Base-by-base conservation (phyloP, 192 early-diverging fungal species). In the Chytriomyces confervae region DNA sequence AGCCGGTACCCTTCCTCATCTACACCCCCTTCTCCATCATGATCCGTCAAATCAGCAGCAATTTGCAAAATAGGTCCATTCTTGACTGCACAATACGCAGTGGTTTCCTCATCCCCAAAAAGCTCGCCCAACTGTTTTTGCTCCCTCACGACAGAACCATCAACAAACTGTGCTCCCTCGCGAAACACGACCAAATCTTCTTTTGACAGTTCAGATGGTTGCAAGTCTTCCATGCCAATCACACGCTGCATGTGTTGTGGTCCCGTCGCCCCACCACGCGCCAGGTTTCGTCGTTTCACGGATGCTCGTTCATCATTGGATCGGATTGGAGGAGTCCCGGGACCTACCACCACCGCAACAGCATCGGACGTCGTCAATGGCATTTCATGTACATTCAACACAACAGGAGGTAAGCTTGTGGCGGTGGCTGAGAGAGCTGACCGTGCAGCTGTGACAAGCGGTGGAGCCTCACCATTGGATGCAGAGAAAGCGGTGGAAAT, bases 11-110 rank as follows among this genome's bases (percentile, higher is more conserved):
- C 63, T 65, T 65, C 36, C 36, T 65, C 36, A 65, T 65, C 63
- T 27, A 13, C 27, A 16, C n/a, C 27, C 36, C 36, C 66, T 1
- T 48, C 67, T 48, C 44, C 67, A 50, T 51, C 11, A 20, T 66
- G 46, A 16, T 50, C 74, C n/a, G 51, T 57, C 74, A 76, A 66
- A 49, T 76, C 74, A 11, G 74, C 74, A 9, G 61, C 74, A 49
- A 76, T 49, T 16, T 13, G 36, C 48, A 76, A 53, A 7, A 76
- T 23, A 8, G 74, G 74, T 29, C 74, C 74, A 16, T 66, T 50
- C 63, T 62, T 62, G 10, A 76, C 63, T 18, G 45, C 23, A 50
- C 63, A 65, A 13, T 76, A 76, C 7, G 18, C 69, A 16, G 36
- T 68, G 13, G 11, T 5, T 5, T 29, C 18, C 13, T 29, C 62